Base-by-base conservation (phyloP, 176 grass and related monocot species). In the Oryza longistaminata region DNA sequence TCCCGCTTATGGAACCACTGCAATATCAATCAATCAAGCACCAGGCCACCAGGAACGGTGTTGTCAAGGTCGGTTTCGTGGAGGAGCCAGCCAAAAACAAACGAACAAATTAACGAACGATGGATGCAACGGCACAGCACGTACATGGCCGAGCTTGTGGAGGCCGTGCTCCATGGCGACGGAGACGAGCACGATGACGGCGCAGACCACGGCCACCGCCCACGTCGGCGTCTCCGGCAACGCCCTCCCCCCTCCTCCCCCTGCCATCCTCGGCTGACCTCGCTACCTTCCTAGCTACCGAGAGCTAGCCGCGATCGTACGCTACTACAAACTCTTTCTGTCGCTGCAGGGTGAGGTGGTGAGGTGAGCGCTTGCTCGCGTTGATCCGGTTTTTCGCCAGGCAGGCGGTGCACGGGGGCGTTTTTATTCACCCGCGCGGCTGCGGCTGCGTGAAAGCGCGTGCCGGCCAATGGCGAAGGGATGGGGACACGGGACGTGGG, bases 1-100 rank as follows among this genome's bases (percentile, higher is more conserved):
- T 95, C 82, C 44, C 82, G 78, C 75, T 83, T 85, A 0, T 89
- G 82, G 78, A 97, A 95, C 92, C 90, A 97, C 95, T 97, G 95
- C 50, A 68, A 4, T 43, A 39, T 39, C 5, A 39, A 40, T 37
- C 35, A 37, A 37, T 5, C 7, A 6, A n/a, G 19, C 17, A 58
- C 5, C 17, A 58, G 19, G 53, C 53, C 48, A 50, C 29, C 29
- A 31, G 12, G 14, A 58, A n/a, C 1, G 58, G 22, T 24, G 58
- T 24, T 11, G 9, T 62, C 58, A 11, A n/a, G 58, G 17, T 13
- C 58, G 58, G 52, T 21, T 21, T 21, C 1, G 15, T 21, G 7
- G 52, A 31, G 17, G 17, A 21, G 17, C 52, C 5, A 21, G 17
- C 52, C 15, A 58, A 14, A 14, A 58, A 19, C 1, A 21, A 58